These are phyloP conservation scores for Phoma sp. DNA, from an alignment of 2,329 filamentous ascomycete species.

Conservation along the genomic window DNA sequence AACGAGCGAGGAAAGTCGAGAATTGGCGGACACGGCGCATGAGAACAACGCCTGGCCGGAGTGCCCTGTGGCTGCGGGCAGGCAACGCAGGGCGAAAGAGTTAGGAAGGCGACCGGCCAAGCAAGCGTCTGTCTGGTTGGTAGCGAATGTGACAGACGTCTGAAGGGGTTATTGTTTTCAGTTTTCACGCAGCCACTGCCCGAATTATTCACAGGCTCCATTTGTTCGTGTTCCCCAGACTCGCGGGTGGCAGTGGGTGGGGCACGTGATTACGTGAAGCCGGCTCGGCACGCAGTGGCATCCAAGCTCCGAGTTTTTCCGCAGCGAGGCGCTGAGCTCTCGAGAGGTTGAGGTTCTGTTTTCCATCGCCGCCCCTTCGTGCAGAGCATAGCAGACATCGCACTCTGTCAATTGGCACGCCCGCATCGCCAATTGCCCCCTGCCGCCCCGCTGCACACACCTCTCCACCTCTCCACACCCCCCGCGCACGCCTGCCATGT, in stretches of 20 bases:
- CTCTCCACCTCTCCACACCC: too few relatives aligned
- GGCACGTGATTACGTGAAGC: neutral
- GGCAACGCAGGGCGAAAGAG: neutral
- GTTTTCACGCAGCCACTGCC: too few relatives aligned
- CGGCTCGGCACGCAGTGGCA: neutral
- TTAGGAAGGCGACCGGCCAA: too few relatives aligned
- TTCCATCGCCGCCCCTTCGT: conserved; percentile 3
- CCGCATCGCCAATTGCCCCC: neutral
- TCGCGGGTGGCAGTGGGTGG: neutral
- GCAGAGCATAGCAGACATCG: conserved; percentile 9
- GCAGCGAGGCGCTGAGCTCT: conserved; percentile 11
- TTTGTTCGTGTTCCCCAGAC: neutral
- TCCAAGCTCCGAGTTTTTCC: conserved; percentile 10
- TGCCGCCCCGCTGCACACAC: conserved; percentile 1
- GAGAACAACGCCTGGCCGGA: neutral
- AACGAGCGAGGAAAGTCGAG: conserved; percentile 16
- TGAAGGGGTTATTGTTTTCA: too few relatives aligned
- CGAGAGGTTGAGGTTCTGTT: conserved; percentile 10
- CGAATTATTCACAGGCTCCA: too few relatives aligned
- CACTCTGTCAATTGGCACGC: conserved; percentile 17
- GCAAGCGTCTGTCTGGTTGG: neutral
- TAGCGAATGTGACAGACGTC: neutral
- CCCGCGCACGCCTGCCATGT: conserved; percentile 37
- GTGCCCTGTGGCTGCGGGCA: too few relatives aligned
- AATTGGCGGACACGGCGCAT: conserved; percentile 7